Conservation (phyloP, 129 eudicot genomes). For the Chrysanthemum lavandulifolium region DNA sequence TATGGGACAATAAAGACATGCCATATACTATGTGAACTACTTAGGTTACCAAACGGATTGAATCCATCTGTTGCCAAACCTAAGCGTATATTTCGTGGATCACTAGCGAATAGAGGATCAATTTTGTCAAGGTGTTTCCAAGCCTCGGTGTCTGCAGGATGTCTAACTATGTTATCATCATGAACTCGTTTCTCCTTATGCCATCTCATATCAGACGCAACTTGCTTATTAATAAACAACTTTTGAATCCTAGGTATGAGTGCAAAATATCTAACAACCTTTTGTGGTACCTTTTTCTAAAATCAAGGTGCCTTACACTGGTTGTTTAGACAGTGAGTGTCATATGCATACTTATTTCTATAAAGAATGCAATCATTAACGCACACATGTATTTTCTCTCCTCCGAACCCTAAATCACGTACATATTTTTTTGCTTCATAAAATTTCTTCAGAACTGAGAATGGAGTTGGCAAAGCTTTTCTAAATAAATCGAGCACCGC, state of each 20-base stretch:
- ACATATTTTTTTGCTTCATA: neutral
- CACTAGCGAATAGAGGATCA: neutral
- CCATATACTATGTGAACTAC: neutral
- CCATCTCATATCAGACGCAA: conserved; percentile 2
- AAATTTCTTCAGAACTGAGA: neutral
- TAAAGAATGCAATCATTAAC: neutral
- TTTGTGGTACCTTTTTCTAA: neutral
- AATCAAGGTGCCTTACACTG: neutral
- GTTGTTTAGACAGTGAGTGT: neutral
- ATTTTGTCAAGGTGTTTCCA: conserved; percentile 17
- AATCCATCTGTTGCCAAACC: conserved; percentile 2
- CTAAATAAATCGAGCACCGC: no score
- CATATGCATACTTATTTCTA: neutral
- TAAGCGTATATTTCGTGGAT: neutral
- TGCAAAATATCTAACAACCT: neutral
- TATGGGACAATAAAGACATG: neutral
- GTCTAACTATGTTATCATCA: no score
- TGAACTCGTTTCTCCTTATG: neutral
- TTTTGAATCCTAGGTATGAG: no score
- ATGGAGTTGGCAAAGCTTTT: neutral
- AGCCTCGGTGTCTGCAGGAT: neutral
- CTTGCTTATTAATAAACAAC: no score
- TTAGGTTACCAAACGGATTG: neutral
- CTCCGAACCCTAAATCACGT: neutral
- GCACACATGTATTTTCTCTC: neutral